These are phyloP conservation scores for Ceratocystis ficicola DNA, from an alignment of 2,329 filamentous ascomycete genomes.

Conservation along the genomic window DNA sequence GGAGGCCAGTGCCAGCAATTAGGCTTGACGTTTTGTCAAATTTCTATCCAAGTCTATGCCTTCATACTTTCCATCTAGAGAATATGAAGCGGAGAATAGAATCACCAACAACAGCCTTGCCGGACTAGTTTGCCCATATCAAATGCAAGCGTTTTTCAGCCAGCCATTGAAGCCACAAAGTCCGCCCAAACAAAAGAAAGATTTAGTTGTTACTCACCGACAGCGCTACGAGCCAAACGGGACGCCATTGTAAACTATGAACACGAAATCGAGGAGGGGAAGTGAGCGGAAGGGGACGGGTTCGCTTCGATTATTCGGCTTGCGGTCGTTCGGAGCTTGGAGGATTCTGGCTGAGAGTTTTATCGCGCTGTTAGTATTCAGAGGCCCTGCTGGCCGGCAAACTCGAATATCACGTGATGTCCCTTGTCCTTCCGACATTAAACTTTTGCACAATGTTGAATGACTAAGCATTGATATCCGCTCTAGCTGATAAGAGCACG, in stretches of 20 bases:
- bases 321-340: slow-evolving; percentile 31
- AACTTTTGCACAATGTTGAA: background rate
- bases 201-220: slow-evolving; percentile 55
- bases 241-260: slow-evolving; percentile 73
- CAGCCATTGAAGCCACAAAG: background rate
- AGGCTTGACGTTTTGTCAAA: background rate
- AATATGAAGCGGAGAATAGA: background rate
- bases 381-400: slow-evolving; percentile 27
- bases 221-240: slow-evolving; percentile 87
- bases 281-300: slow-evolving; percentile 21
- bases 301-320: slow-evolving; percentile 34
- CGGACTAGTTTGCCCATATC: background rate
- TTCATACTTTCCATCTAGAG: background rate
- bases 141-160: background rate
- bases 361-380: slow-evolving; percentile 31
- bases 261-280: slow-evolving; percentile 30
- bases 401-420: slow-evolving; percentile 31
- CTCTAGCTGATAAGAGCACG: slow-evolving; percentile 3
- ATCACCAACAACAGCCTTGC: background rate
- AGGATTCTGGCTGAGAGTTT: slow-evolving; percentile 37
- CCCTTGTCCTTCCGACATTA: slow-evolving; percentile 21
- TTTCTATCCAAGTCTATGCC: background rate
- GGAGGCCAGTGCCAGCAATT: no score
- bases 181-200: background rate
- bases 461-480: background rate